A percentile compares a stretch with the other conserved stretches of the same genome.
Conservation (phyloP, 1,139 yeast species). For the Entelexis sorbosivorans region DNA sequence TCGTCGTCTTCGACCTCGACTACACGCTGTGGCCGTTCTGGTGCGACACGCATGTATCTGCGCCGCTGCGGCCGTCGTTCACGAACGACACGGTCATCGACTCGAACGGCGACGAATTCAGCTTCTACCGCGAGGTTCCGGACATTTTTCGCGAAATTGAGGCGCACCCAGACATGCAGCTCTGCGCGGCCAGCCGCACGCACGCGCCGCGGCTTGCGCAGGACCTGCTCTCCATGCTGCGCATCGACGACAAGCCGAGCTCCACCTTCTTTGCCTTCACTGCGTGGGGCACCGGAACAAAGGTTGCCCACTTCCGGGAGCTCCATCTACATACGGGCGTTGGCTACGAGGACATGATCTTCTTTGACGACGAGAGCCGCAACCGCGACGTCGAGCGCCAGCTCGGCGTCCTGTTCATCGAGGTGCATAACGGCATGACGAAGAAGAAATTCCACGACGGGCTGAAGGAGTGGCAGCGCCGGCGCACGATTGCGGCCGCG, state of each 20-base stretch:
- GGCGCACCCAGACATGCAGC: constrained; percentile 35
- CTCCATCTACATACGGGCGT: constrained; percentile 42
- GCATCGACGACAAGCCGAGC: constrained; percentile 41
- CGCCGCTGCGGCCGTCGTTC: constrained; percentile 38
- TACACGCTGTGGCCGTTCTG: constrained; percentile 69
- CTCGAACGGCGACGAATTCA: constrained; percentile 39
- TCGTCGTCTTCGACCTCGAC: constrained; percentile 64
- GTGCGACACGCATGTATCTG: constrained; percentile 57
- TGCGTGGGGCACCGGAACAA: constrained; percentile 63
- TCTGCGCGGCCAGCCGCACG: constrained; percentile 58
- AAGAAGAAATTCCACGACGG: constrained; percentile 39
- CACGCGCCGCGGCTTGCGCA: constrained; percentile 53
- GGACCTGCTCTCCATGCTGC: constrained; percentile 41
- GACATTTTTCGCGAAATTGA: constrained; percentile 41
- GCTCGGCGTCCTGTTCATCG: constrained; percentile 51
- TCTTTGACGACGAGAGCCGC: constrained; percentile 60
- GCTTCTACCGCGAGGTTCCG: constrained; percentile 52
- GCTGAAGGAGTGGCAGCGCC: constrained; percentile 33
- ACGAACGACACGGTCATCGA: constrained; percentile 34
- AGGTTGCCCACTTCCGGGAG: constrained; percentile 45
- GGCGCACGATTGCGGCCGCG: not conserved
- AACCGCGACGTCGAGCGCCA: constrained; percentile 49
- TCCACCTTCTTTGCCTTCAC: constrained; percentile 40
- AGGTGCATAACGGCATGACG: constrained; percentile 44
- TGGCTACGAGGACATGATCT: constrained; percentile 41